Conservation (phyloP, 805 yeast genomes). For the Nakazawaea wickerhamii region DNA sequence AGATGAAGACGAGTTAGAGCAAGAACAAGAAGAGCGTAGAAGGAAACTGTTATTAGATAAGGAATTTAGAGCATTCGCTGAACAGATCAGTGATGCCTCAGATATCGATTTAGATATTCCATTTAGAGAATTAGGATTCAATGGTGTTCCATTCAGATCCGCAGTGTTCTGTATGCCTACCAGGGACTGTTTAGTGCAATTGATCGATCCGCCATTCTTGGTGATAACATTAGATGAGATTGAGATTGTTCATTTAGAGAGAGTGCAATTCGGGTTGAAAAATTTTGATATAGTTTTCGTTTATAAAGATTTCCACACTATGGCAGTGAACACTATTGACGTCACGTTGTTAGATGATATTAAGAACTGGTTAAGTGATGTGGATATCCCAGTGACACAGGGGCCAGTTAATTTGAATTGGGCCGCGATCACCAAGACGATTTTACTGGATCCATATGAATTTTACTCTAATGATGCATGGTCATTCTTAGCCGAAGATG, state of each 20-base stretch:
- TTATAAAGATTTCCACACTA: slow-evolving; percentile 91
- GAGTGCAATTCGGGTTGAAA: slow-evolving; percentile 95
- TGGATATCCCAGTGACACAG: slow-evolving; percentile 90
- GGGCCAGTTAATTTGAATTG: slow-evolving; percentile 96
- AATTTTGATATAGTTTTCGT: slow-evolving; percentile 97
- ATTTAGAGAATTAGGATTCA: slow-evolving; percentile 92
- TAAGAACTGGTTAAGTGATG: slow-evolving; percentile 96
- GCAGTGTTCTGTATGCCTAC: slow-evolving; percentile 95
- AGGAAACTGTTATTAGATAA: slow-evolving; percentile 86
- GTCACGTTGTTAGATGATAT: slow-evolving; percentile 88
- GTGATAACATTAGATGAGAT: slow-evolving; percentile 89
- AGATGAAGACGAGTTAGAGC: slow-evolving; percentile 97
- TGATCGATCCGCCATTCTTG: slow-evolving; percentile 90
- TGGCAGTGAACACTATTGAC: slow-evolving; percentile 92
- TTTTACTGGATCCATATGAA: slow-evolving; percentile 87
- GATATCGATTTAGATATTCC: slow-evolving; percentile 88
- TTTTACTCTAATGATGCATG: slow-evolving; percentile 96
- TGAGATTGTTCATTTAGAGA: slow-evolving; percentile 91
- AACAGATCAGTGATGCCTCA: slow-evolving; percentile 83
- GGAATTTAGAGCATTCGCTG: slow-evolving; percentile 86
- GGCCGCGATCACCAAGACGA: slow-evolving; percentile 92
- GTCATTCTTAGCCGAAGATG: slow-evolving; percentile 86
- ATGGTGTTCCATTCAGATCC: slow-evolving; percentile 94
- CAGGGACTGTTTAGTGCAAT: slow-evolving; percentile 90
- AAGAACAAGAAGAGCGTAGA: slow-evolving; percentile 96